Evolutionary conservation across 306 rosid genomes (phyloP).

Genomic region (Vachellia pachyceras): DNA sequence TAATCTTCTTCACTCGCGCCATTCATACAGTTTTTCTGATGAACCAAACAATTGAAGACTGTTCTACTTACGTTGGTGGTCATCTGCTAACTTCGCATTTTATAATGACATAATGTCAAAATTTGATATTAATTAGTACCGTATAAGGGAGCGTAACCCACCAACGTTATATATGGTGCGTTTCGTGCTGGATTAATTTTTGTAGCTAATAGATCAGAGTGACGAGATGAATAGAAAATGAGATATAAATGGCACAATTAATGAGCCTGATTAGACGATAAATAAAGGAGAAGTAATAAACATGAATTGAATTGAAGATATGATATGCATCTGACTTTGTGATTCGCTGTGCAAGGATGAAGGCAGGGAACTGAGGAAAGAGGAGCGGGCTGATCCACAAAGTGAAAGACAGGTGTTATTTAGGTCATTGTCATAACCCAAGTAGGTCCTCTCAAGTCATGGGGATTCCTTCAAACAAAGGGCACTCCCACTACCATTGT

Average conservation of each 20-base stretch:
- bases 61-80: neutral
- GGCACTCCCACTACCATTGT: conserved; percentile 29
- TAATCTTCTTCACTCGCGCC: conserved; percentile 24
- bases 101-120: neutral
- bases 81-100: neutral
- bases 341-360: neutral
- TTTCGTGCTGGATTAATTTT: neutral
- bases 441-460: conserved; percentile 35
- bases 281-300: neutral
- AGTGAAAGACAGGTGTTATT: conserved; percentile 1
- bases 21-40: conserved; percentile 23
- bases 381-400: conserved; percentile 18
- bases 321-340: neutral
- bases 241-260: neutral
- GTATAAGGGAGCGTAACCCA: neutral
- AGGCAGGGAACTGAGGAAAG: conserved; percentile 6
- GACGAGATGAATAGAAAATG: neutral
- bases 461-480: conserved; percentile 40
- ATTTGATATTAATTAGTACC: no score
- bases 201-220: neutral
- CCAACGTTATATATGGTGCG: neutral
- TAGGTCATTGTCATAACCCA: neutral
- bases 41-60: conserved; percentile 37
- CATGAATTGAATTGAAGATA: neutral
- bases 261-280: neutral